phyloP scores from a whole-genome alignment of 2,329 filamentous ascomycete genomes.

The Pseudogymnoascus sp. region DNA sequence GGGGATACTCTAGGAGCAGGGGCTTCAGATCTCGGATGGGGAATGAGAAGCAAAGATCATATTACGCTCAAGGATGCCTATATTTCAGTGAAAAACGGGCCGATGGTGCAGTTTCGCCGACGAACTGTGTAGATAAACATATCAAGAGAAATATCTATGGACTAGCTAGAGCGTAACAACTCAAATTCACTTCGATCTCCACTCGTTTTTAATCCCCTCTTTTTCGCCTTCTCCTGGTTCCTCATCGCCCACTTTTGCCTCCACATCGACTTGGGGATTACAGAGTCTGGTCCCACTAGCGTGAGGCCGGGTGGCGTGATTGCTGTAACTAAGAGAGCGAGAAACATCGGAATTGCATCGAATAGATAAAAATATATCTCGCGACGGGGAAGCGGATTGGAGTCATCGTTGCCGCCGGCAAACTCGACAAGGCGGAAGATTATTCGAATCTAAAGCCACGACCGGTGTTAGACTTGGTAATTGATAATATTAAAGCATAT shows the following conservation, averaged over 20 bases:
- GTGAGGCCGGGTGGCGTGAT: neutral
- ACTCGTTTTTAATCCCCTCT: neutral
- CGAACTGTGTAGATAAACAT: neutral
- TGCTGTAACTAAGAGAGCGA: conserved; percentile 13
- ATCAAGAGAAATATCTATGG: neutral
- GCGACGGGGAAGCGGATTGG: conserved; percentile 39
- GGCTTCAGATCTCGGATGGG: neutral
- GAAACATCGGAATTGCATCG: conserved; percentile 46
- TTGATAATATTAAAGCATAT: no score
- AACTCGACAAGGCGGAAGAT: conserved; percentile 53
- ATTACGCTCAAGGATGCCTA: neutral
- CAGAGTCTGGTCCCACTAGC: neutral
- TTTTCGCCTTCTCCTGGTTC: neutral
- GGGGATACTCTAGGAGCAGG: neutral
- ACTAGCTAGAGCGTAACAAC: neutral
- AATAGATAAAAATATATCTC: conserved; percentile 43
- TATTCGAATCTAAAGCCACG: conserved; percentile 39
- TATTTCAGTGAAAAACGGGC: neutral
- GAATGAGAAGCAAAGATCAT: neutral
- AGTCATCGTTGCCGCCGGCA: conserved; percentile 33
- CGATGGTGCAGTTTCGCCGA: neutral
- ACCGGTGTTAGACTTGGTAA: neutral
- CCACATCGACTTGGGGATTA: conserved; percentile 4
- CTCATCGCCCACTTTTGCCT: neutral
- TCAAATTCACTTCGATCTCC: neutral